Percentiles rank a stretch among this genome's conserved stretches.
phyloP scores from a whole-genome alignment of 106 monocot genomes.

The Phalaenopsis aphrodite region DNA sequence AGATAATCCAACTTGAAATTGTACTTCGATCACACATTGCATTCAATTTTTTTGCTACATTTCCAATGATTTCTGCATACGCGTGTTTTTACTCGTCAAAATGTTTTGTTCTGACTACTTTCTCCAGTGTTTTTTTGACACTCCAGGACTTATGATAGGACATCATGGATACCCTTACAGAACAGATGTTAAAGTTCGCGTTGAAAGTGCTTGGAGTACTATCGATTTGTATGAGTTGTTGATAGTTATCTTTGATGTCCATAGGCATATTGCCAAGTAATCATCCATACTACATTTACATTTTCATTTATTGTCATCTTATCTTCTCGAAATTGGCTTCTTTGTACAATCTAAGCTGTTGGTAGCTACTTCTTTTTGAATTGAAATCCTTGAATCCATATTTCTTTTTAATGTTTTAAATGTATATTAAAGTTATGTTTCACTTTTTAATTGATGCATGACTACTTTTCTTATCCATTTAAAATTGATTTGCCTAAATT shows the following conservation, averaged over 20 bases:
- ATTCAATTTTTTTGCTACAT: neutral
- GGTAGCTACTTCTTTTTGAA: neutral
- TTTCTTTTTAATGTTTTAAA: neutral
- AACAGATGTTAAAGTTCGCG: conserved; percentile 78
- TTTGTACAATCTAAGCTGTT: neutral
- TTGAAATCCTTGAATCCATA: neutral
- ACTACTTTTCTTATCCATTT: neutral
- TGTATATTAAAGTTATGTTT: neutral
- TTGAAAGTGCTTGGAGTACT: conserved; percentile 87
- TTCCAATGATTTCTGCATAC: neutral
- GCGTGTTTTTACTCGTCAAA: neutral
- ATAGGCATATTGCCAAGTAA: conserved; percentile 84
- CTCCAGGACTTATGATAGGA: conserved; percentile 83
- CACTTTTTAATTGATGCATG: neutral
- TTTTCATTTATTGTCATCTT: conserved; percentile 1
- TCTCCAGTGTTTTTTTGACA: conserved; percentile 89
- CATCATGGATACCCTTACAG: conserved; percentile 70
- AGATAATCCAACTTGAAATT: neutral
- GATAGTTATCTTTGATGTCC: conserved; percentile 89
- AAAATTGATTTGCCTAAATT: neutral
- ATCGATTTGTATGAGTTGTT: conserved; percentile 82
- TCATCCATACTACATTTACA: neutral
- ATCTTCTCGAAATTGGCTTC: neutral
- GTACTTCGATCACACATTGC: neutral
- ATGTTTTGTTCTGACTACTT: conserved; percentile 14